Evolutionary conservation across 805 yeast species (phyloP).

Genomic region (Schwanniomyces polymorphus): DNA sequence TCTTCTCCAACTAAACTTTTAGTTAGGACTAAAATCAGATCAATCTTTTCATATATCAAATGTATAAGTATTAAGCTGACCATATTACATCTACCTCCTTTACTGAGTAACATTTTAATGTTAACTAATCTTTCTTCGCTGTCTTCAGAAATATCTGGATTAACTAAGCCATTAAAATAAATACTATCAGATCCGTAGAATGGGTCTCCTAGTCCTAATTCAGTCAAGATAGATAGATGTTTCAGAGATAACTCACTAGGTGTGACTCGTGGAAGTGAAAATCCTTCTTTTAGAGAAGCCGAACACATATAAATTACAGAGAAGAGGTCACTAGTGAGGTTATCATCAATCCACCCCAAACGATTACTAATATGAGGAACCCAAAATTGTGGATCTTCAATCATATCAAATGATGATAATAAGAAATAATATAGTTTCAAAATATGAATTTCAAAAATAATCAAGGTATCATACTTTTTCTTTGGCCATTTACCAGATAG

Average conservation of each 20-base stretch:
- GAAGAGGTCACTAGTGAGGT: constrained; percentile 27
- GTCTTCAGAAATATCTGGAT: not conserved
- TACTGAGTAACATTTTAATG: constrained; percentile 23
- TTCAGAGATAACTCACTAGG: constrained; percentile 28
- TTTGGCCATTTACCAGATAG: constrained; percentile 33
- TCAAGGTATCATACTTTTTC: constrained; percentile 21
- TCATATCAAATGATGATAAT: constrained; percentile 20
- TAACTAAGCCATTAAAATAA: not conserved
- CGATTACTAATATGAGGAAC: constrained; percentile 22
- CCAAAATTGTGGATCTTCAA: constrained; percentile 28
- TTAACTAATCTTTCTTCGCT: constrained; percentile 9
- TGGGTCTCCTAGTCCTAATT: constrained; percentile 2
- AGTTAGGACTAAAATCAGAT: constrained; percentile 25
- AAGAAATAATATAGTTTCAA: constrained; percentile 25
- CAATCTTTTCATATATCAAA: constrained; percentile 27
- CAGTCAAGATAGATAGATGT: constrained; percentile 22
- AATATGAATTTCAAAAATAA: constrained; percentile 20
- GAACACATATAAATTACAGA: constrained; percentile 30
- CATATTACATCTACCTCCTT: constrained; percentile 29
- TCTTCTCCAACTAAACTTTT: constrained; percentile 36
- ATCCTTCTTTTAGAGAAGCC: constrained; percentile 21
- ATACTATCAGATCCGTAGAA: constrained; percentile 4
- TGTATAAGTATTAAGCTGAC: constrained; percentile 28
- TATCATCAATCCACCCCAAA: constrained; percentile 30
- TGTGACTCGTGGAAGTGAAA: constrained; percentile 31